Conservation (phyloP, 164 flowering plant species). For the Kalanchoe fedtschenkoi region DNA sequence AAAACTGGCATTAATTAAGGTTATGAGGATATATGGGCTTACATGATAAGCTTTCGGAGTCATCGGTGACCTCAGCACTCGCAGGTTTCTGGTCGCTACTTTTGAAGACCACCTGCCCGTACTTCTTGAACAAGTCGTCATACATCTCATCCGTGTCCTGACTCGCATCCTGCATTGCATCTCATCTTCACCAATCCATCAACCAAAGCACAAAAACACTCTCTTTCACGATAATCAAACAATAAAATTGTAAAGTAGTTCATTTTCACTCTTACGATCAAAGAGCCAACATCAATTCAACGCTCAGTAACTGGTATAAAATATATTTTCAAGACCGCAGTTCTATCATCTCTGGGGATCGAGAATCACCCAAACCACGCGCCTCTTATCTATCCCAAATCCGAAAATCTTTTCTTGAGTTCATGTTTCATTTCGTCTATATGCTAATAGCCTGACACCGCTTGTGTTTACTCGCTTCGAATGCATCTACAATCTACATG, state of each 20-base stretch:
- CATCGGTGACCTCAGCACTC: conserved; percentile 73
- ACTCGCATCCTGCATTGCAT: conserved; percentile 39
- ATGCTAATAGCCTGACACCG: too few relatives aligned
- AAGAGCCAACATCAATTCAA: background rate
- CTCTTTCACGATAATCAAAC: background rate
- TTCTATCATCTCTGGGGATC: too few relatives aligned
- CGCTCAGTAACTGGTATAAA: background rate
- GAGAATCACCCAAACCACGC: too few relatives aligned
- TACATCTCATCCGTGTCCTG: conserved; percentile 79
- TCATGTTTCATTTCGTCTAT: too few relatives aligned
- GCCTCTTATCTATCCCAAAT: too few relatives aligned
- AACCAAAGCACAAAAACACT: background rate
- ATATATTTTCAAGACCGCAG: background rate
- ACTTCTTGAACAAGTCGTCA: conserved; percentile 64
- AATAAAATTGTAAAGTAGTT: background rate
- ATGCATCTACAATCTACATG: too few relatives aligned
- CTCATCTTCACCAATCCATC: background rate
- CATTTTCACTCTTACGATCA: background rate
- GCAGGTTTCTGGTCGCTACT: conserved; percentile 59
- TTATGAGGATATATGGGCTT: conserved; percentile 20
- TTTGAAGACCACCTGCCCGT: conserved; percentile 74
- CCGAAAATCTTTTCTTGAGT: too few relatives aligned
- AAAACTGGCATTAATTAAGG: background rate
- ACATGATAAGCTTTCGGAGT: conserved; percentile 91
- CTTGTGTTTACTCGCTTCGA: too few relatives aligned